These are phyloP conservation scores for Aquilaria agallochum DNA, from an alignment of 441 rosid genomes.

Conservation along the genomic window DNA sequence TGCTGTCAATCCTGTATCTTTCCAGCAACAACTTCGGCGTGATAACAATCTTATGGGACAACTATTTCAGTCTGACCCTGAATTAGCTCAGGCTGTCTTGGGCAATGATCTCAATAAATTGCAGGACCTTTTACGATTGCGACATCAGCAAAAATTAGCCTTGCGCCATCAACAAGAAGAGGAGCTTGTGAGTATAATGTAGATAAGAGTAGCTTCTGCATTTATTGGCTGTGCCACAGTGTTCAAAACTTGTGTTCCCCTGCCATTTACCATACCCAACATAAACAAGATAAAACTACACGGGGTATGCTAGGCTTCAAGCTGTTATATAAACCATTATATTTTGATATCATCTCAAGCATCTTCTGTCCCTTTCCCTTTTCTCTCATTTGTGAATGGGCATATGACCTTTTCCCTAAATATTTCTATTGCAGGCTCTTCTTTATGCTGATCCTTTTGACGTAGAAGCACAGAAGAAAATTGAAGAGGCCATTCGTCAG, in stretches of 20 bases:
- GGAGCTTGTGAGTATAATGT: conserved; percentile 57
- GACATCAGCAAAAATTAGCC: conserved; percentile 65
- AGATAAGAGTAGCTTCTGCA: conserved; percentile 8
- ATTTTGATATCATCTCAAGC: too few relatives aligned
- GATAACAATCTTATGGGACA: conserved; percentile 78
- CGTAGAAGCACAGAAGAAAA: conserved; percentile 95
- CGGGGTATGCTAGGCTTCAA: too few relatives aligned
- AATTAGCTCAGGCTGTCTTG: conserved; percentile 80
- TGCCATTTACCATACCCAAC: too few relatives aligned
- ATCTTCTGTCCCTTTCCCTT: too few relatives aligned
- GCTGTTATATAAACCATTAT: too few relatives aligned
- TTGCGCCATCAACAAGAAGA: conserved; percentile 65
- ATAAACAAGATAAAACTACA: too few relatives aligned
- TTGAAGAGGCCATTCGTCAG: conserved; percentile 97
- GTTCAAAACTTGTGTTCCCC: too few relatives aligned
- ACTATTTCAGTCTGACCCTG: conserved; percentile 86
- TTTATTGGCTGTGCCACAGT: conserved; percentile 1
- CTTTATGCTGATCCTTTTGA: conserved; percentile 96
- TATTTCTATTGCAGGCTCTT: conserved; percentile 52
- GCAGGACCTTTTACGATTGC: conserved; percentile 64
- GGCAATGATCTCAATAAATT: conserved; percentile 83
- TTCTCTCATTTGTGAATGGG: too few relatives aligned
- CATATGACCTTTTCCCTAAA: too few relatives aligned
- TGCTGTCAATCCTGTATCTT: conserved; percentile 81
- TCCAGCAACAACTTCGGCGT: conserved; percentile 71